Percentiles rank a stretch among this genome's conserved stretches.
These are phyloP conservation scores for Draba incana DNA, from an alignment of 345 rosid species.

Conservation along the genomic window DNA sequence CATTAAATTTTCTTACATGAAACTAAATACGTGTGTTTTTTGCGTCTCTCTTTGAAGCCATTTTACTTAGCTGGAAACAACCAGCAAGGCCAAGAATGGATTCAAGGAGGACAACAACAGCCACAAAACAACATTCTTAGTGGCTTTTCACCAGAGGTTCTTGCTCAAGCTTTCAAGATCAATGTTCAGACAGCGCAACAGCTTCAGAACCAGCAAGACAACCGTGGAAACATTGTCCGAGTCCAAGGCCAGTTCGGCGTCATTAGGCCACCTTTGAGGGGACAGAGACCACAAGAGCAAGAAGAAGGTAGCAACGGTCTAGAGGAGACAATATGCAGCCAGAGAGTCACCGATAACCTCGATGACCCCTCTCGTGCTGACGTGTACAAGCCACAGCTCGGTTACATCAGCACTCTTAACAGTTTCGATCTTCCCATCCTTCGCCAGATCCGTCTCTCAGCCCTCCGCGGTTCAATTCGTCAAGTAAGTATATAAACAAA, in stretches of 20 bases:
- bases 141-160: slow-evolving; percentile 46
- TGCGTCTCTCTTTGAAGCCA: slow-evolving; percentile 34
- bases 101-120: slow-evolving; percentile 25
- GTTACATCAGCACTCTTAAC: slow-evolving; percentile 58
- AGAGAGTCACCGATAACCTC: slow-evolving; percentile 49
- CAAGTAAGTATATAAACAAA: slow-evolving; percentile 25
- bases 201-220: slow-evolving; percentile 50
- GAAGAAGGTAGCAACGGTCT: slow-evolving; percentile 48
- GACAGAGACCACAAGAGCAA: slow-evolving; percentile 20
- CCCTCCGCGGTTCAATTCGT: slow-evolving; percentile 55
- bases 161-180: slow-evolving; percentile 60
- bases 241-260: slow-evolving; percentile 47
- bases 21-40: too few relatives aligned
- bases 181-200: slow-evolving; percentile 40
- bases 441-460: slow-evolving; percentile 54
- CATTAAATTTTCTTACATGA: too few relatives aligned
- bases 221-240: slow-evolving; percentile 58
- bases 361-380: slow-evolving; percentile 56
- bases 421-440: slow-evolving; percentile 65
- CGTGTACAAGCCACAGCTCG: slow-evolving; percentile 60
- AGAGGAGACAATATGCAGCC: slow-evolving; percentile 63
- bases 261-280: slow-evolving; percentile 50
- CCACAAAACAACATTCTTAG: slow-evolving; percentile 44
- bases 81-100: slow-evolving; percentile 47
- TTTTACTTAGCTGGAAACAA: slow-evolving; percentile 67